Conservation (phyloP, 371 early-diverging fungal genomes). For the Zychaea mexicana region DNA sequence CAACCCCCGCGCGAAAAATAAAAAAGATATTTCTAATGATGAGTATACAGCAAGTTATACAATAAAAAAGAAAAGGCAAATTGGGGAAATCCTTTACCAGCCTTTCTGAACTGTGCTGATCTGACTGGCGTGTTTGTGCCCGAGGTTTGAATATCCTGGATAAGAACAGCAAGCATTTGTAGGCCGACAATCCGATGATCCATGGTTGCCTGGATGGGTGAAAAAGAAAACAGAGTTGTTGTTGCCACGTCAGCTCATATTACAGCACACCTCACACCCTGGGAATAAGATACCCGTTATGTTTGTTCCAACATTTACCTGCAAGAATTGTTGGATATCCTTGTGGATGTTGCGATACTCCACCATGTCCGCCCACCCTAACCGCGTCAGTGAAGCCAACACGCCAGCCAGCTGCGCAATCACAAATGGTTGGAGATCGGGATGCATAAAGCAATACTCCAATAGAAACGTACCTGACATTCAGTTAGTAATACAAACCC, state of each 20-base stretch:
- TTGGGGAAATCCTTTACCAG: slow-evolving; percentile 56
- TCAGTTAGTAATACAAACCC: background rate
- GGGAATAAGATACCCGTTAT: no score
- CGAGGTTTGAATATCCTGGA: slow-evolving; percentile 67
- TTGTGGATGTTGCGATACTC: slow-evolving; percentile 69
- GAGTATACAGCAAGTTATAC: no score
- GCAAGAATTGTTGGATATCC: slow-evolving; percentile 68
- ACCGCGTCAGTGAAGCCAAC: slow-evolving; percentile 75
- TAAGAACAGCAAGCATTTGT: slow-evolving; percentile 60
- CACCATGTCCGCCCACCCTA: slow-evolving; percentile 81
- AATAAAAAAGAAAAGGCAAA: no score
- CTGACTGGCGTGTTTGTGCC: slow-evolving; percentile 49
- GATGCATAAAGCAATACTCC: slow-evolving; percentile 67
- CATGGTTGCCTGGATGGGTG: slow-evolving; percentile 64
- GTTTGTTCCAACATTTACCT: no score
- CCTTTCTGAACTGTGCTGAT: slow-evolving; percentile 69
- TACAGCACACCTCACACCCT: no score
- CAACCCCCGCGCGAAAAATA: no score
- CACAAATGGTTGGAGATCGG: slow-evolving; percentile 70
- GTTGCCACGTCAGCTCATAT: background rate
- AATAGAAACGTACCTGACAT: slow-evolving; percentile 67
- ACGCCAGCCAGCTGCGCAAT: slow-evolving; percentile 69
- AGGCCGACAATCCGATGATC: slow-evolving; percentile 69
- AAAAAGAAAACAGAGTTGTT: no score
- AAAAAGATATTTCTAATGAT: no score